These are phyloP conservation scores for Boletus vermiculosoides DNA, from an alignment of 768 basidiomycete genomes.

Conservation along the genomic window DNA sequence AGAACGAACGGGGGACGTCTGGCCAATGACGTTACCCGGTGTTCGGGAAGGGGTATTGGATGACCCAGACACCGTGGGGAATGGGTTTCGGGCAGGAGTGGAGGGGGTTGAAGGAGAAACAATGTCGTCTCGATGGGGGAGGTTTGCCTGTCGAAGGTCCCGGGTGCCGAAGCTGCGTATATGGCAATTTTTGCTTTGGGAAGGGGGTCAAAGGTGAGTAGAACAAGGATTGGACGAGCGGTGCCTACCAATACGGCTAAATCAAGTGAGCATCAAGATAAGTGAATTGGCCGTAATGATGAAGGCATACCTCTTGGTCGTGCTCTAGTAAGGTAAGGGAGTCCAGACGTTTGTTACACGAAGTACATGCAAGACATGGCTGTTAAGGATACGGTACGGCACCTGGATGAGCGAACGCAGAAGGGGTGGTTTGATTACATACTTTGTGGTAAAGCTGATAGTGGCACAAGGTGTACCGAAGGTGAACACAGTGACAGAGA, in stretches of 20 bases:
- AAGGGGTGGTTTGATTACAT: conserved; percentile 8
- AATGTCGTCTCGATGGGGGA: conserved; percentile 48
- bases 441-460: conserved; percentile 79
- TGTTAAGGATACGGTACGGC: conserved; percentile 25
- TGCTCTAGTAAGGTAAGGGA: conserved; percentile 79
- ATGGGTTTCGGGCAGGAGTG: conserved; percentile 29
- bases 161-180: conserved; percentile 74
- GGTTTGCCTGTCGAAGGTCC: conserved; percentile 69
- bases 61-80: conserved; percentile 13
- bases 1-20: conserved; percentile 29
- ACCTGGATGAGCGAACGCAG: conserved; percentile 5
- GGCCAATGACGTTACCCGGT: conserved; percentile 22
- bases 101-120: conserved; percentile 33
- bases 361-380: conserved; percentile 78
- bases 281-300: background rate
- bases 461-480: background rate
- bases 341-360: conserved; percentile 77
- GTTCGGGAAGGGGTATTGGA: conserved; percentile 11
- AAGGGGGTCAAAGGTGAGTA: background rate
- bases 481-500: conserved; percentile 3
- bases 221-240: background rate
- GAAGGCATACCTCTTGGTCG: conserved; percentile 62
- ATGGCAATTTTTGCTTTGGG: conserved; percentile 76
- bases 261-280: conserved; percentile 1
- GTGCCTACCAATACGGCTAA: conserved; percentile 46